Percentiles rank a stretch among this genome's conserved stretches.
These are phyloP conservation scores for Violaceomyces palustris DNA, from an alignment of 1,284 basidiomycete species.

Conservation along the genomic window DNA sequence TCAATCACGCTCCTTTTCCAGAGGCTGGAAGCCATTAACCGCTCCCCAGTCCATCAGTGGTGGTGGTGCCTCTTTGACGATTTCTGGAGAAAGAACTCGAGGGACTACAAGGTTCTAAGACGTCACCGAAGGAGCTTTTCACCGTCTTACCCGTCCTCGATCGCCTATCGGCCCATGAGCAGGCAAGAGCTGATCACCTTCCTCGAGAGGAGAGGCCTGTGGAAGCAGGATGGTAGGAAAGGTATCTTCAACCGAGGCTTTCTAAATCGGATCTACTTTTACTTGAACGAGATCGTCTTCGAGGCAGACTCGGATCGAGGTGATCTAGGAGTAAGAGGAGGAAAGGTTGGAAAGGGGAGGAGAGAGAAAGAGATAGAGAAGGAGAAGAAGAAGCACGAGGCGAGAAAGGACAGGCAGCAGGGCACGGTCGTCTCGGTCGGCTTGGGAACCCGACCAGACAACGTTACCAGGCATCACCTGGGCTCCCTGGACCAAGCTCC, in stretches of 20 bases:
- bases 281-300: constrained; percentile 70
- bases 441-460: constrained; percentile 65
- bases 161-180: constrained; percentile 71
- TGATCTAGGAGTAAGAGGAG: constrained; percentile 7
- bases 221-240: constrained; percentile 57
- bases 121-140: constrained; percentile 65
- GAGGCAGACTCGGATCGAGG: too few species aligned
- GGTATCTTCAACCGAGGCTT: constrained; percentile 66
- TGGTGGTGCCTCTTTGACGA: constrained; percentile 78
- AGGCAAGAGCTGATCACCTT: constrained; percentile 65
- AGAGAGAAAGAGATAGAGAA: neutral
- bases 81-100: constrained; percentile 35
- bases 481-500: constrained; percentile 62
- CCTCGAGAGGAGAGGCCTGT: constrained; percentile 62
- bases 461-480: constrained; percentile 59
- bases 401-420: neutral
- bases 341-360: neutral
- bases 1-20: constrained; percentile 62
- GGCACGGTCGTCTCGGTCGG: constrained; percentile 5
- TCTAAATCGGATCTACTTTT: constrained; percentile 69
- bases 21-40: constrained; percentile 60
- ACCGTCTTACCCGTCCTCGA: constrained; percentile 67
- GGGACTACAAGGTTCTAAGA: constrained; percentile 58
- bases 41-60: constrained; percentile 63
- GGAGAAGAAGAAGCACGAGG: constrained; percentile 45